Conservation (phyloP, 768 basidiomycete species). For the Russula griseocarnosa region DNA sequence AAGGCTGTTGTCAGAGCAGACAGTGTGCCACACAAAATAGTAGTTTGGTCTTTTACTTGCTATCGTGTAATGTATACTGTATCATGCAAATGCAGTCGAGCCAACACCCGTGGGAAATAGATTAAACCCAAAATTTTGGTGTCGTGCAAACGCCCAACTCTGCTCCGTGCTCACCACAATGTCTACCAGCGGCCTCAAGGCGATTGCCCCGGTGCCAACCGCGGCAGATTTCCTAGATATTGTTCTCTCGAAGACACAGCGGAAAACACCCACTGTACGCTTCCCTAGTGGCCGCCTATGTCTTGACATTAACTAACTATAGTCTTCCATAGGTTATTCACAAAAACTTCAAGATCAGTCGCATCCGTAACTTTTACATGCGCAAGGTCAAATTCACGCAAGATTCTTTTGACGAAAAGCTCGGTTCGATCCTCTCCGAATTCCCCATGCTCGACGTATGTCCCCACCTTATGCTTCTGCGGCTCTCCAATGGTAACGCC, state of each 20-base stretch:
- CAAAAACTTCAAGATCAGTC: slow-evolving; percentile 99
- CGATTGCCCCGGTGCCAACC: slow-evolving; percentile 97
- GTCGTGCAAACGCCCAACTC: not conserved
- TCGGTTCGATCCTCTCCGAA: slow-evolving; percentile 87
- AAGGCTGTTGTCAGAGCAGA: slow-evolving; percentile 1
- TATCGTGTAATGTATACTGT: slow-evolving; percentile 12
- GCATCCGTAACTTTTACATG: slow-evolving; percentile 98
- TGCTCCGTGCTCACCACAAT: slow-evolving; percentile 31
- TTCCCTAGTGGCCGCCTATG: not conserved
- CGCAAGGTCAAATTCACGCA: slow-evolving; percentile 99
- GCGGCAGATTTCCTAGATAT: slow-evolving; percentile 94
- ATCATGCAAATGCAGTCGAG: not conserved
- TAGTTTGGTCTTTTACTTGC: slow-evolving; percentile 13
- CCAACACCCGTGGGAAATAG: slow-evolving; percentile 11
- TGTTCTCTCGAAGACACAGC: slow-evolving; percentile 87
- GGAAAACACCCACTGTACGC: slow-evolving; percentile 90
- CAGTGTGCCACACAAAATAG: slow-evolving; percentile 9
- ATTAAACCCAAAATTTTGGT: not conserved
- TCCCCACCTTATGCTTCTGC: slow-evolving; percentile 28
- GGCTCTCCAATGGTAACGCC: not conserved
- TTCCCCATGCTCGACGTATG: slow-evolving; percentile 96
- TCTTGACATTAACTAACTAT: not conserved
- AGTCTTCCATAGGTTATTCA: slow-evolving; percentile 72
- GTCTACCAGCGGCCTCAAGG: slow-evolving; percentile 90
- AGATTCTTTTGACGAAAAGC: slow-evolving; percentile 93